Evolutionary conservation across 805 yeast genomes (phyloP).

Genomic region (Cyberlindnera americana): DNA sequence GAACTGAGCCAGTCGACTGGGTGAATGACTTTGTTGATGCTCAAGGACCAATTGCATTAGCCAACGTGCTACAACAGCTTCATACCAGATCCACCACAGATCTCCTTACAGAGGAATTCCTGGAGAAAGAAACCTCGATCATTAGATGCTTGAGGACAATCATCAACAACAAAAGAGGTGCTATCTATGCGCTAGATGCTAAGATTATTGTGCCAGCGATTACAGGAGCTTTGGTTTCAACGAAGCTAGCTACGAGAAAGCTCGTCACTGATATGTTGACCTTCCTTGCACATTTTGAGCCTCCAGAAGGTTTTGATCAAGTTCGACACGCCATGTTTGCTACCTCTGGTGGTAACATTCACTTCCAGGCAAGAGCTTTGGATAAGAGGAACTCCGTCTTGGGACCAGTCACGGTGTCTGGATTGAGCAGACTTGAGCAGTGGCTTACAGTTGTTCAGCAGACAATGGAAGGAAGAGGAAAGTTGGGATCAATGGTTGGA

Average conservation of each 20-base stretch:
- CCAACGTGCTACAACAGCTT: conserved; percentile 59
- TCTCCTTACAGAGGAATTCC: conserved; percentile 36
- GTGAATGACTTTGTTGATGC: conserved; percentile 68
- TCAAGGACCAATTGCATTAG: conserved; percentile 79
- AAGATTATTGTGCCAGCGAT: conserved; percentile 54
- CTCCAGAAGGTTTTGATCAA: conserved; percentile 50
- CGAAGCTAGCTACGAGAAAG: conserved; percentile 70
- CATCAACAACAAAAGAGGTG: conserved; percentile 61
- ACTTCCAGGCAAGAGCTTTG: conserved; percentile 29
- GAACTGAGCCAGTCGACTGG: conserved; percentile 89
- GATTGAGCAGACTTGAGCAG: conserved; percentile 54
- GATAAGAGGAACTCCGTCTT: conserved; percentile 33
- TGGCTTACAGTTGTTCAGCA: conserved; percentile 68
- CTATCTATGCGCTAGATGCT: conserved; percentile 48
- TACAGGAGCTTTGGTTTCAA: conserved; percentile 69
- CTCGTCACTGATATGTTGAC: conserved; percentile 75
- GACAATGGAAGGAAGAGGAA: conserved; percentile 81
- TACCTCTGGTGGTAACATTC: conserved; percentile 28
- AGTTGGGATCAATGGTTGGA: conserved; percentile 87
- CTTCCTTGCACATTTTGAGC: conserved; percentile 45
- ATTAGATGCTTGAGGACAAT: conserved; percentile 74
- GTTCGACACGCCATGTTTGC: conserved; percentile 40
- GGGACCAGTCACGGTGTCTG: conserved; percentile 17
- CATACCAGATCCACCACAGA: conserved; percentile 28
- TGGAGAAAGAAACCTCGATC: conserved; percentile 73